Percentiles rank a stretch among this genome's conserved stretches.
phyloP scores from a whole-genome alignment of 1,284 basidiomycete genomes.

The Garcileccinum viscosum region DNA sequence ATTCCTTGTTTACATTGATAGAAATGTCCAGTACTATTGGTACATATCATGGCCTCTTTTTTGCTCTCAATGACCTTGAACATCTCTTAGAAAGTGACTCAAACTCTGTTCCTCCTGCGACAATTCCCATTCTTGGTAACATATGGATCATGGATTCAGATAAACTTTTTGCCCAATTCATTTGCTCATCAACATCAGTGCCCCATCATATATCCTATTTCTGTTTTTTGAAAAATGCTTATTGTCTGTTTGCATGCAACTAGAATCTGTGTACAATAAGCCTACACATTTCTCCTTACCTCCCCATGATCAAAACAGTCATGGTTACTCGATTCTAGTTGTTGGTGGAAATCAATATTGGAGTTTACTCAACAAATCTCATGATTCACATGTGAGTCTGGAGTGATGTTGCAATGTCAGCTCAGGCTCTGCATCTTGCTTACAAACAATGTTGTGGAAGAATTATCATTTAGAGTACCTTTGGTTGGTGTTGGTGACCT shows the following conservation, averaged over 20 bases:
- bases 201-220: neutral
- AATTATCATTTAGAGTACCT: constrained; percentile 18
- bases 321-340: constrained; percentile 7
- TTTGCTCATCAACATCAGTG: constrained; percentile 25
- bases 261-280: constrained; percentile 14
- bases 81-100: no score
- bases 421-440: neutral
- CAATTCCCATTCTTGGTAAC: no score
- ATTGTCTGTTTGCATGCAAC: constrained; percentile 11
- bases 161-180: neutral
- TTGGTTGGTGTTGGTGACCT: constrained; percentile 18
- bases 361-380: constrained; percentile 28
- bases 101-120: no score
- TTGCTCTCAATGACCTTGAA: no score
- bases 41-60: no score
- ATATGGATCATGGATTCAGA: no score
- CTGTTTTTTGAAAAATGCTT: neutral
- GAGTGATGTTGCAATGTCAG: neutral
- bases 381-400: constrained; percentile 36
- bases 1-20: no score
- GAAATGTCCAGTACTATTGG: no score
- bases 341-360: constrained; percentile 14
- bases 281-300: neutral
- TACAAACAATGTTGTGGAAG: constrained; percentile 28
- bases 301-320: neutral